Base-by-base conservation (phyloP, 306 rosid species). In the Cicer yamashitae region DNA sequence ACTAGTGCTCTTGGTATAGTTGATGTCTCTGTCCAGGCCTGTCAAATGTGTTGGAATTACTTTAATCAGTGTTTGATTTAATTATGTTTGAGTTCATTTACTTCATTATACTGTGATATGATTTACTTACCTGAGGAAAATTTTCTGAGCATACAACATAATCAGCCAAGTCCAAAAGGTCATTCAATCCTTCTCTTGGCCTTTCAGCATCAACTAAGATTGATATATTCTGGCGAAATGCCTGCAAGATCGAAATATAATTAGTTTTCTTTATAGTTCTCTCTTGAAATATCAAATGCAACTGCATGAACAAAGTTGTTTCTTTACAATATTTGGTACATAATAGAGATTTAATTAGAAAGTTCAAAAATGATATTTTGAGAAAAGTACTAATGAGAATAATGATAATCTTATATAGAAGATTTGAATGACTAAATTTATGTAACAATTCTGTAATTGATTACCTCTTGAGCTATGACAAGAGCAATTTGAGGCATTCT, bases 381-480 rank as follows among this genome's bases (percentile, higher is more conserved):
- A 30, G 37, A 30, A 30, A 30, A 30, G 37, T 4, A 25, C 34
- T 25, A 60, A 15, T 44, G 54, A 47, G 3, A 47, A 47, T 30
- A 60, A 15, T 53, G 38, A 47, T 12, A 47, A 47, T 47, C 53
- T 51, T 46, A 9, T 2, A 41, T 10, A 62, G 67, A 77, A 53
- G 67, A 25, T 54, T 75, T 47, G 65, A 67, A 83, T 47, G 58
- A 48, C 17, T 64, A 43, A 45, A 71, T 67, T 58, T 46, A 64
- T 45, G 67, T 41, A 67, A 67, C 20, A 65, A 63, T 62, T 58
- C 64, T 15, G 34, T 38, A 72, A 50, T 73, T 30, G 37, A 30
- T 84, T 82, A 94, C 99, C 98, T 96, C 96, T 77, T 83, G 86
- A 64, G 97, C 97, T 73, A 92, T 83, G 84, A 89, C 53, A 75